Evolutionary conservation across 257 asterid genomes (phyloP), one percentile per base, ranked within the genome.

Genomic region (Gentiana dahurica): DNA sequence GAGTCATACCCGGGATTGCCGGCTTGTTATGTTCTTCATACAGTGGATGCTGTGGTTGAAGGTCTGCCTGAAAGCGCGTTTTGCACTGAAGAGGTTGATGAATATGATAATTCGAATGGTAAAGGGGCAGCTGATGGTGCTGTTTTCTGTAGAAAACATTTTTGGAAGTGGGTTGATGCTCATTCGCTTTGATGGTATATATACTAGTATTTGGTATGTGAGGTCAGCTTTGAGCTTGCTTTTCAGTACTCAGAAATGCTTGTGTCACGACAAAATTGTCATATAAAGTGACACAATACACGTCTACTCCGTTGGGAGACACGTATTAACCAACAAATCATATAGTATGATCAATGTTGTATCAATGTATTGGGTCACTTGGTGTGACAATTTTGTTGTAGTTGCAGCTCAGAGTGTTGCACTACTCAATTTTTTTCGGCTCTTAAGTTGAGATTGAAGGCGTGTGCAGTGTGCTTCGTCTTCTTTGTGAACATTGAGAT

Each of bases 1-100:
- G 79, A 66, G 0, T 92, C 98, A 12, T 92, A 92, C 57, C 98
- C 98, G 4, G 98, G 98, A 34, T 71, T 92, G 70, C 97, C 97
- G 3, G 98, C 97, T 68, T 71, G 85, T 45, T 92, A 88, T 63
- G 81, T 92, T 4, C 61, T 92, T 70, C 97, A 92, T 54, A 83
- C 84, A 8, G 90, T 92, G 54, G 87, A 81, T 52, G 97, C 93
- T 0, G 70, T 73, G 55, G 89, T 92, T 62, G 93, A 68, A 50
- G 94, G 95, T 5, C 65, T 92, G 67, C 98, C 98, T 7, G 91
- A 77, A 5, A 77, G 71, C 7, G 95, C 87, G 52, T 92, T 92
- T 63, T 81, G 78, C 49, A 85, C 99, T 3, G 99, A 85, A 71
- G 97, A 92, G 68, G 45, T 7, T 11, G 84, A 80, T 43, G 99